Evolutionary conservation across 2,329 filamentous ascomycete species (phyloP), one percentile per base, ranked within the genome.

Genomic region (Hypoxylon sp.): DNA sequence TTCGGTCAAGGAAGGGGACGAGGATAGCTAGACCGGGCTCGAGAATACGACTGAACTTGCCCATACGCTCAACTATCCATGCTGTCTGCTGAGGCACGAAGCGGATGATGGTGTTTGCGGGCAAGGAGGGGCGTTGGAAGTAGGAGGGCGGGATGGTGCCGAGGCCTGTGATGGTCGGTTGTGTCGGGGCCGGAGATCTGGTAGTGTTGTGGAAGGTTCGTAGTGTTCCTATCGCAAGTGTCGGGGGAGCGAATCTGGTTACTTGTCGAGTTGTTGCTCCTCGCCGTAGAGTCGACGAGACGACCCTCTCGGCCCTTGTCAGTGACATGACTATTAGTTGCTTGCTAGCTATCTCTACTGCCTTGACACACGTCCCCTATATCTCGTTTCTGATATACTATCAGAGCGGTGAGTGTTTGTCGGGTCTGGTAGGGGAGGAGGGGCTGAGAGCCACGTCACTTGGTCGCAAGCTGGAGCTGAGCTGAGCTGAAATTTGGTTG

Each of bases 41-140:
- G 40, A 99, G 78, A 67, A 99, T 97, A 54, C 92, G 84, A 75
- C 90, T 88, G 78, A 96, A 99, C 74, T 92, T 94, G 66, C 94
- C 94, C 94, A 99, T 99, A 69, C 94, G 92, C 82, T 99, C 94
- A 49, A 99, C 94, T 52, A 99, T 93, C 94, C 94, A 99, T 72
- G 94, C 94, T 64, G 93, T 97, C 78, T 99, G 94, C 75, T 99
- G 94, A n/a, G 94, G 94, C 30, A 99, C 94, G 74, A 97, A 99
- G 54, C 93, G 90, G 65, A 99, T 79, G 57, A 99, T 79, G 3
- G 94, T 99, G 75, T 99, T 99, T 63, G 92, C 90, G 19, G 94
- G 94, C 42, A 97, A 80, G 15, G 81, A 78, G 8, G 80, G 77
- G 59, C 82, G 82, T 69, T 89, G 87, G 73, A 96, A 96, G 74